Base-by-base conservation (phyloP, 768 basidiomycete genomes). In the Tubosaeta brunneosetosa region DNA sequence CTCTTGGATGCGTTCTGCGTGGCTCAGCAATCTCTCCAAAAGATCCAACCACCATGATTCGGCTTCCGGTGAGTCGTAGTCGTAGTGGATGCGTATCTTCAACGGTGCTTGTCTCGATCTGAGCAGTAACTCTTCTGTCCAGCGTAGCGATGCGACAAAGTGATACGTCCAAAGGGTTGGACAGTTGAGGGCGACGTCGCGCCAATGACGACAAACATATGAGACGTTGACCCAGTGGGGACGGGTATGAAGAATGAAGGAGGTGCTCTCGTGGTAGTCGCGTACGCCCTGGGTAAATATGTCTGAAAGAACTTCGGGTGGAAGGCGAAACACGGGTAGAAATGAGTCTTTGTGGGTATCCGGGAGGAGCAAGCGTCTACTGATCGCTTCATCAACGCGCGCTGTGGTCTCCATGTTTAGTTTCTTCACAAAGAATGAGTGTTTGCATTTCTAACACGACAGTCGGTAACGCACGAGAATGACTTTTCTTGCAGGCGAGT, bases 181-280 rank as follows among this genome's bases (percentile, higher is more conserved):
- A 47, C 65, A 73, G 34, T 61, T 65, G 4, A 79, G 53, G 8
- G 77, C 75, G 1, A 77, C 70, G 0, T 66, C 43, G n/a, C 78
- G 73, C 76, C 76, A 79, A 46, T 71, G 68, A 4, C 32, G 4
- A 14, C 42, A 44, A 34, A 61, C 55, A 33, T 58, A 48, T 1
- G 61, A 56, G 7, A 65, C 46, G 3, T 37, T 44, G 33, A 58
- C 38, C 51, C 48, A 56, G n/a, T 2, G 8, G 3, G 57, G 25
- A 34, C 19, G 14, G 40, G 5, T 1, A 5, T 7, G 22, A 22
- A 17, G 4, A 17, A 8, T 7, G 38, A 5, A 5, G 10, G 4
- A 4, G 11, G 7, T 26, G 41, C 12, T 11, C 13, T 42, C 22
- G 16, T 13, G 6, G 25, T 42, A 26, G 19, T 42, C 41, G 22